Percentiles rank a stretch among this genome's conserved stretches.
Conservation (phyloP, 2,329 filamentous ascomycete species). For the Xylariales sp. region DNA sequence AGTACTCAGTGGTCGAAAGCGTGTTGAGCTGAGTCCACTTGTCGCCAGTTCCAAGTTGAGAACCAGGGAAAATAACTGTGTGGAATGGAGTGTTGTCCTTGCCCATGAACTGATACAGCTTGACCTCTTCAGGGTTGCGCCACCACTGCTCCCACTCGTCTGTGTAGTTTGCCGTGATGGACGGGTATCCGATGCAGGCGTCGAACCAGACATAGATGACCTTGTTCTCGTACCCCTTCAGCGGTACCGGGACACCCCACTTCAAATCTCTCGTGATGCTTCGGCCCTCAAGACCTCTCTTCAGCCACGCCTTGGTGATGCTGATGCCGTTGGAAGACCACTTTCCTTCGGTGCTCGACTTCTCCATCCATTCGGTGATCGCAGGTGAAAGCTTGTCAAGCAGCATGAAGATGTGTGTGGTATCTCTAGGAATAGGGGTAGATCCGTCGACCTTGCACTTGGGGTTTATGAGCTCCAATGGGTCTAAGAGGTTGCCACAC, state of each 20-base stretch:
- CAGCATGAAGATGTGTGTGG: constrained; percentile 86
- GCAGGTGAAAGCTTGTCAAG: constrained; percentile 77
- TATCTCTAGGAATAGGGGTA: constrained; percentile 72
- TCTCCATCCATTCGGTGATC: constrained; percentile 73
- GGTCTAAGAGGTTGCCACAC: constrained; percentile 26
- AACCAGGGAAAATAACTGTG: constrained; percentile 70
- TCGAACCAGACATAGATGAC: constrained; percentile 74
- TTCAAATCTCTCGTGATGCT: constrained; percentile 90
- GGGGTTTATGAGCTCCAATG: constrained; percentile 65
- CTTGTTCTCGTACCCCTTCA: constrained; percentile 53
- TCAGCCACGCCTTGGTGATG: constrained; percentile 78
- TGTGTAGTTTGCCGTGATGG: constrained; percentile 72
- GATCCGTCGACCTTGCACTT: constrained; percentile 88
- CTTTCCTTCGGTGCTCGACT: constrained; percentile 66
- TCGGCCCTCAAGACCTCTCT: constrained; percentile 77
- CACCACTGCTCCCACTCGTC: constrained; percentile 72
- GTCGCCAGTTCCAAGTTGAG: constrained; percentile 65
- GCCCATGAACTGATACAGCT: constrained; percentile 74
- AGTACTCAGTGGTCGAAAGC: constrained; percentile 67
- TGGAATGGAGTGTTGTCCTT: constrained; percentile 73
- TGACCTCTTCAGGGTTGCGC: constrained; percentile 67
- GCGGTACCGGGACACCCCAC: constrained; percentile 68
- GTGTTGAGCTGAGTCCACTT: constrained; percentile 73
- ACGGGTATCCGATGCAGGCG: constrained; percentile 73
- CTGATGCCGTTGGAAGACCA: constrained; percentile 73